phyloP scores from a whole-genome alignment of 306 rosid species.

The Castanopsis chinensis region DNA sequence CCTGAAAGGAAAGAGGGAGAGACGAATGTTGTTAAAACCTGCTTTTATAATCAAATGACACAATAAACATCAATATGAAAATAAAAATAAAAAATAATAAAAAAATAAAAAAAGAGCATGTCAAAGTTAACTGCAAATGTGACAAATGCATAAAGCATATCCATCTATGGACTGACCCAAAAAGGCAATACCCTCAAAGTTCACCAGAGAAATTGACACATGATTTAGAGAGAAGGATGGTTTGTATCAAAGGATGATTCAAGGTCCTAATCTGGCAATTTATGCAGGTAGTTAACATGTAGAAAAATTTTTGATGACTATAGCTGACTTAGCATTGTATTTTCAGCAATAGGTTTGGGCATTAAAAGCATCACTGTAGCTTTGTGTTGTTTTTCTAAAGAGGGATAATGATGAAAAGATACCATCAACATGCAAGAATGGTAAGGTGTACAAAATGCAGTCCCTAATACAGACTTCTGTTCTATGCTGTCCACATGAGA shows the following conservation, averaged over 20 bases:
- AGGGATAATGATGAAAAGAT: neutral
- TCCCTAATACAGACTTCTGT: neutral
- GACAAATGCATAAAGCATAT: slow-evolving; percentile 5
- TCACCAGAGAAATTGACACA: neutral
- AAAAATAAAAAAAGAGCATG: slow-evolving; percentile 3
- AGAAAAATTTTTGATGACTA: neutral
- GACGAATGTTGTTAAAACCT: slow-evolving; percentile 17
- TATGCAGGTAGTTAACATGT: neutral
- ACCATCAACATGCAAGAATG: neutral
- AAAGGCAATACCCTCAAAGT: neutral
- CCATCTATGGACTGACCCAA: neutral
- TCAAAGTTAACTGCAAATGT: neutral
- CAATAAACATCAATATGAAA: neutral
- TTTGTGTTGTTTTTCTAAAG: neutral
- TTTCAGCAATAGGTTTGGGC: neutral
- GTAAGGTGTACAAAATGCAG: neutral
- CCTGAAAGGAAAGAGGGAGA: slow-evolving; percentile 39
- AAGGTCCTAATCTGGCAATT: neutral
- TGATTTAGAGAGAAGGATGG: neutral
- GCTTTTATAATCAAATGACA: slow-evolving; percentile 10
- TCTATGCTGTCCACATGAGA: neutral
- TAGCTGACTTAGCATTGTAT: neutral
- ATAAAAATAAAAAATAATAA: too few species aligned
- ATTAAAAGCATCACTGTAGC: neutral
- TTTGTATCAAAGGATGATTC: neutral